Base-by-base conservation (phyloP, 2,329 filamentous ascomycete genomes). In the Colletotrichum incanum region DNA sequence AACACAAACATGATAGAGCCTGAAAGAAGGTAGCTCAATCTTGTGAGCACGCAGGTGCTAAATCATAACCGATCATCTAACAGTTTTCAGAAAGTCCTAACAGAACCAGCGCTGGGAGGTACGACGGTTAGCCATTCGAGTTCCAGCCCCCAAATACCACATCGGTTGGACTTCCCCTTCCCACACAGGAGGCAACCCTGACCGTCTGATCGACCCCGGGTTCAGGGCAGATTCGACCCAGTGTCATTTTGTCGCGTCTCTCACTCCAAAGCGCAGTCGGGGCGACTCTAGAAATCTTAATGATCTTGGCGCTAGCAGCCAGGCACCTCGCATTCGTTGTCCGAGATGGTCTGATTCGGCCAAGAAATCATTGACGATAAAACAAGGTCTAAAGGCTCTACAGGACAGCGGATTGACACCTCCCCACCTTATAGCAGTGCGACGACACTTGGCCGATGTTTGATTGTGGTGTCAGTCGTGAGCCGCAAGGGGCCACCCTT, bases 91-190 rank as follows among this genome's bases (percentile, higher is more conserved):
- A 12, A 41, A 39, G 9, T 16, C 20, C 45, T 37, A 39, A 18
- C 34, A 45, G 5, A 20, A 12, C 14, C n/a, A 34, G 41, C 23
- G 12, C 12, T 9, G 1, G 64, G 18, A 45, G 23, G 31, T 37
- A 66, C 64, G 59, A 28, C 43, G 63, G 31, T 50, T 28, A 8
- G 31, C 7, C 18, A 41, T 26, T 62, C 3, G 23, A 26, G 20
- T 31, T 37, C 47, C 55, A 7, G 54, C 20, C 59, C 43, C 28
- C 31, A 50, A 50, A 3, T 49, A 45, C 55, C 6, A 20, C 16
- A 47, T 67, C 56, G 65, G 47, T 47, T 67, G 55, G 20, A 54
- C 23, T 54, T 61, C 26, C 56, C 65, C 65, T 61, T 61, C 37
- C 26, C 12, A 23, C 20, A 37, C 37, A 16, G 20, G 34, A 49